Percentiles rank a stretch among this genome's conserved stretches.
Conservation (phyloP, 1,284 basidiomycete genomes). For the Papiliotrema terrestris region DNA sequence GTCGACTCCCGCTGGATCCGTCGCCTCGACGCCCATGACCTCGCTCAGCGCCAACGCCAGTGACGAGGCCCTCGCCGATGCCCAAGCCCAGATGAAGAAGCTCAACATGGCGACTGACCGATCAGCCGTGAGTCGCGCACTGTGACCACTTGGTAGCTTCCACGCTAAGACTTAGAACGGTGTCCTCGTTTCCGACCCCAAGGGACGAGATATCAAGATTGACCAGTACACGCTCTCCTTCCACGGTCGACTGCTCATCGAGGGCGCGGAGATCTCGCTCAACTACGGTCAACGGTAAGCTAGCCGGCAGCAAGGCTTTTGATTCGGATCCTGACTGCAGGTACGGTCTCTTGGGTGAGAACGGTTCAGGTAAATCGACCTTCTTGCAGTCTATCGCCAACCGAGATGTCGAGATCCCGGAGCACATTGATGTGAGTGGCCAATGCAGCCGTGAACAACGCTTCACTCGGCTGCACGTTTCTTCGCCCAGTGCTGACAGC, state of each 20-base stretch:
- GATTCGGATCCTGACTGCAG: conserved; percentile 26
- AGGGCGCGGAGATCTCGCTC: conserved; percentile 82
- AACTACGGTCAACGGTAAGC: conserved; percentile 87
- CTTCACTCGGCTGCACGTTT: no score
- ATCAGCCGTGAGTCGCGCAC: conserved; percentile 54
- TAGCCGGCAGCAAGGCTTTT: not conserved
- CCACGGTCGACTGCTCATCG: conserved; percentile 91
- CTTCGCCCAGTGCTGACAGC: conserved; percentile 3
- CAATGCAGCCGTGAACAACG: not conserved
- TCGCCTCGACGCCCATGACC: conserved; percentile 72
- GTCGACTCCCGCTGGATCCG: conserved; percentile 61
- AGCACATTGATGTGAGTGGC: conserved; percentile 76
- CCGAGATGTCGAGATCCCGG: conserved; percentile 89
- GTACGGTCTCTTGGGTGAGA: conserved; percentile 92
- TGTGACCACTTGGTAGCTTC: no score
- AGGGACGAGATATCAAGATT: conserved; percentile 95
- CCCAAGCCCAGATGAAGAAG: conserved; percentile 69
- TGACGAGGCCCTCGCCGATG: conserved; percentile 54
- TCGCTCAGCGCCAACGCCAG: conserved; percentile 68
- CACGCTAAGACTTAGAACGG: conserved; percentile 55
- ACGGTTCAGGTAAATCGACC: conserved; percentile 87
- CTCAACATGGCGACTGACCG: conserved; percentile 82
- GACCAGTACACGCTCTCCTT: conserved; percentile 94
- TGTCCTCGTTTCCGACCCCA: conserved; percentile 86
- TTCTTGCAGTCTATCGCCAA: conserved; percentile 66